phyloP scores from a whole-genome alignment of 2,329 filamentous ascomycete species.

The Aspergillaceae sp. region DNA sequence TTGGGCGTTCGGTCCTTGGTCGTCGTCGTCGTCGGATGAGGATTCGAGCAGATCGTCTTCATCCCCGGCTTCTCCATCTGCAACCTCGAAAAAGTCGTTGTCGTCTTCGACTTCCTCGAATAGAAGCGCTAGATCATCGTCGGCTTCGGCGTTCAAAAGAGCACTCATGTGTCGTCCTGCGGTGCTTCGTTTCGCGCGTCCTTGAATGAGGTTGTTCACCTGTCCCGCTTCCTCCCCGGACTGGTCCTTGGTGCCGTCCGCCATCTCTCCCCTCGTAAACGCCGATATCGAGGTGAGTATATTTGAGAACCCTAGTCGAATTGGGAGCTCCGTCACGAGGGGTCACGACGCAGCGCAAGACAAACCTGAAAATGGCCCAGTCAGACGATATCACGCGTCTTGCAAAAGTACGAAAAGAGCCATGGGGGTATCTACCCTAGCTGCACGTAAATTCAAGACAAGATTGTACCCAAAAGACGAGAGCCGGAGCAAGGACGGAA shows the following conservation, averaged over 20 bases:
- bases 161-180: slow-evolving; percentile 77
- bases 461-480: no score
- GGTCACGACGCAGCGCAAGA: no score
- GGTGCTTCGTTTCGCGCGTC: slow-evolving; percentile 64
- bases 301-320: no score
- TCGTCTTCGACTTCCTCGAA: slow-evolving; percentile 59
- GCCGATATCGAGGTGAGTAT: no score
- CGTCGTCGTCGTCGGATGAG: slow-evolving; percentile 75
- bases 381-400: background rate
- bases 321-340: no score
- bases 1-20: slow-evolving; percentile 49
- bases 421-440: no score
- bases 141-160: slow-evolving; percentile 66
- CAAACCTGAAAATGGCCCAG: background rate
- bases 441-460: no score
- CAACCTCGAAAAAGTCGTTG: slow-evolving; percentile 31
- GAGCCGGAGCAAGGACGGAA: no score
- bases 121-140: slow-evolving; percentile 53
- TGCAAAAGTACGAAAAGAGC: no score
- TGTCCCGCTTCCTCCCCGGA: slow-evolving; percentile 16
- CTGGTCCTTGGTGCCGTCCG: slow-evolving; percentile 11
- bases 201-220: slow-evolving; percentile 26
- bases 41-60: slow-evolving; percentile 78
- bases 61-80: slow-evolving; percentile 41
- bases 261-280: slow-evolving; percentile 7